Evolutionary conservation across 768 basidiomycete species (phyloP).

Genomic region (Mycena floridula): DNA sequence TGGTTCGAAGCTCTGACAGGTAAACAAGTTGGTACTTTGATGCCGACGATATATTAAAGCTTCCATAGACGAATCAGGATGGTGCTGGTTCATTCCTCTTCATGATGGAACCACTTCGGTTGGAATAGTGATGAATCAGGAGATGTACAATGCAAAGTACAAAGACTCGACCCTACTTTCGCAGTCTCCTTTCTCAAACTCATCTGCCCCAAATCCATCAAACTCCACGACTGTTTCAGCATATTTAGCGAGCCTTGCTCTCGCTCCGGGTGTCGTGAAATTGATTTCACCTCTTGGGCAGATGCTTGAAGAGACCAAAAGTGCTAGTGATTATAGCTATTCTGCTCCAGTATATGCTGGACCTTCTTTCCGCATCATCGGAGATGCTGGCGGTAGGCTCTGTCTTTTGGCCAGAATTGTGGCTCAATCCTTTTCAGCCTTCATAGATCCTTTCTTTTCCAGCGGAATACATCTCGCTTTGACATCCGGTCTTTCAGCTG

Average conservation of each 20-base stretch:
- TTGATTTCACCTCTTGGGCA: constrained; percentile 18
- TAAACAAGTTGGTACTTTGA: constrained; percentile 16
- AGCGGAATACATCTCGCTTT: constrained; percentile 59
- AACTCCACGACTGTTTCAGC: constrained; percentile 14
- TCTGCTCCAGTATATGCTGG: constrained; percentile 54
- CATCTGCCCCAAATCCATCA: constrained; percentile 18
- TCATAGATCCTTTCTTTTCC: constrained; percentile 64
- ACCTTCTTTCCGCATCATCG: constrained; percentile 49
- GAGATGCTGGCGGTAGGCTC: constrained; percentile 56
- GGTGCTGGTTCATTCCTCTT: constrained; percentile 71
- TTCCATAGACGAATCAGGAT: constrained; percentile 54
- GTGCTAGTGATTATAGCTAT: constrained; percentile 59
- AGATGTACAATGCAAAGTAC: constrained; percentile 34
- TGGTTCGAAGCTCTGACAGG: constrained; percentile 73
- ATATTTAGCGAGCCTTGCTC: constrained; percentile 18
- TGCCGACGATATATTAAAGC: neutral
- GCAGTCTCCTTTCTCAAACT: constrained; percentile 22
- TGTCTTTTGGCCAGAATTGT: neutral
- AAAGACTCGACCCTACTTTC: constrained; percentile 4
- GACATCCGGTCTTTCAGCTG: constrained; percentile 55
- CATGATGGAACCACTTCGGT: constrained; percentile 58
- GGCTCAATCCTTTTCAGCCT: constrained; percentile 28
- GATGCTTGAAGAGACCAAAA: constrained; percentile 35
- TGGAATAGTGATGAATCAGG: constrained; percentile 58
- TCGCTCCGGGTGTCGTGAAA: constrained; percentile 20